A percentile compares a stretch with the other conserved stretches of the same genome.
phyloP scores from a whole-genome alignment of 768 basidiomycete genomes.

The Boletus reticulatus region DNA sequence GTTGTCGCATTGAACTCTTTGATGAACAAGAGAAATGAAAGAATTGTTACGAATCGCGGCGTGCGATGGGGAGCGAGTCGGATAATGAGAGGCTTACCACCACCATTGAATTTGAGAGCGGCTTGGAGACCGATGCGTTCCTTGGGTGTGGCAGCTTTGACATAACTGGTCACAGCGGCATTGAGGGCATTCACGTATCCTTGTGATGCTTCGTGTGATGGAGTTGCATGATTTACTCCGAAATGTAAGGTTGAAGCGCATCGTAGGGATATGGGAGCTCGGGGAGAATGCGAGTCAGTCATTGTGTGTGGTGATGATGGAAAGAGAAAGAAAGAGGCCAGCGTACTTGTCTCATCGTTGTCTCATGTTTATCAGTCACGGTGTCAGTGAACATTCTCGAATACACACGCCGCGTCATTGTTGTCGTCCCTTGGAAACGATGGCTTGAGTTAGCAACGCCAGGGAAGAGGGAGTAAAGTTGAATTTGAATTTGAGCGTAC shows the following conservation, averaged over 20 bases:
- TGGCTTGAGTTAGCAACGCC: too few relatives aligned
- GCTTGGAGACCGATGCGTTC: constrained; percentile 85
- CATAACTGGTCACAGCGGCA: constrained; percentile 78
- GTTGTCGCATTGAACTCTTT: constrained; percentile 84
- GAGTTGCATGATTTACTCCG: constrained; percentile 86
- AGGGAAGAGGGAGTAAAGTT: too few relatives aligned
- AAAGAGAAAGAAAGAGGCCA: not conserved
- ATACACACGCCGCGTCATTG: constrained; percentile 1
- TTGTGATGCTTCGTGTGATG: constrained; percentile 97
- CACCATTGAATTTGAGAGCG: constrained; percentile 95
- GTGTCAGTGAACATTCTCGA: too few relatives aligned
- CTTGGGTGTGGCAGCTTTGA: constrained; percentile 64
- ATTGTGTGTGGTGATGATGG: constrained; percentile 25
- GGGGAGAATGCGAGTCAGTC: constrained; percentile 60
- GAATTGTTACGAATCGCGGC: too few relatives aligned
- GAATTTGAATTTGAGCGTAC: too few relatives aligned
- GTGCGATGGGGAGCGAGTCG: too few relatives aligned
- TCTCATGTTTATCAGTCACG: constrained; percentile 12
- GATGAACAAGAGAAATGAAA: constrained; percentile 39
- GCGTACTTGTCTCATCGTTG: constrained; percentile 10
- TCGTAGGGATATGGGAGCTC: constrained; percentile 77
- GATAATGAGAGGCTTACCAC: constrained; percentile 52
- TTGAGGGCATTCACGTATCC: constrained; percentile 92
- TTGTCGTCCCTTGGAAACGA: too few relatives aligned
- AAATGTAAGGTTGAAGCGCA: constrained; percentile 94